phyloP scores from a whole-genome alignment of 352 stramenopile species.

The Globisporangium heterothallicum region DNA sequence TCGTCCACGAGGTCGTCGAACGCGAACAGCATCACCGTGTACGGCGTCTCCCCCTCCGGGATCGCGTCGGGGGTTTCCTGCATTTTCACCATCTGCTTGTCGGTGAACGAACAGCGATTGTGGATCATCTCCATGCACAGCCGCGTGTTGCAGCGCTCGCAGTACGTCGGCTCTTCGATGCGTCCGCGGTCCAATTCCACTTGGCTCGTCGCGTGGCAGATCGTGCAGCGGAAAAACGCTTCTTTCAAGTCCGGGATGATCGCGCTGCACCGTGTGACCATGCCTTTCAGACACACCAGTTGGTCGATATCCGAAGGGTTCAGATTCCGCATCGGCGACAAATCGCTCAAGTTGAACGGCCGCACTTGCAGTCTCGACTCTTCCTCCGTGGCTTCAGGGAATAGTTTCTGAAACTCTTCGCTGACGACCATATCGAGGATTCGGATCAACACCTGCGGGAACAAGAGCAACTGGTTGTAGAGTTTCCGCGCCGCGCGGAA shows the following conservation, averaged over 20 bases:
- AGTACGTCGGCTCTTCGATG: constrained; percentile 94
- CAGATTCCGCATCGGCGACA: constrained; percentile 94
- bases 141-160: constrained; percentile 83
- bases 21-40: constrained; percentile 95
- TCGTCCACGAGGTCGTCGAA: constrained; percentile 98
- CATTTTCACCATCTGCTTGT: constrained; percentile 98
- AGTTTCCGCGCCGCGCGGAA: constrained; percentile 79
- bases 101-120: constrained; percentile 96
- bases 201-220: constrained; percentile 89
- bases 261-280: constrained; percentile 95
- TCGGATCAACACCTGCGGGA: constrained; percentile 93
- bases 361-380: constrained; percentile 90
- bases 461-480: constrained; percentile 96
- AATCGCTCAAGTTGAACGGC: constrained; percentile 93
- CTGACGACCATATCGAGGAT: constrained; percentile 96
- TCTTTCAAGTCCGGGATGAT: constrained; percentile 99
- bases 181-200: constrained; percentile 93
- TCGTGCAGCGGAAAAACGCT: constrained; percentile 94
- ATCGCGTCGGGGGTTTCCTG: constrained; percentile 98
- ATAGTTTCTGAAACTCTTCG: constrained; percentile 81
- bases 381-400: constrained; percentile 43
- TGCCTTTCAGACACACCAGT: constrained; percentile 95
- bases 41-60: constrained; percentile 97
- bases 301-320: constrained; percentile 97
- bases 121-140: constrained; percentile 95